phyloP scores from a whole-genome alignment of 805 yeast species.

The Lipomyces starkeyi region DNA sequence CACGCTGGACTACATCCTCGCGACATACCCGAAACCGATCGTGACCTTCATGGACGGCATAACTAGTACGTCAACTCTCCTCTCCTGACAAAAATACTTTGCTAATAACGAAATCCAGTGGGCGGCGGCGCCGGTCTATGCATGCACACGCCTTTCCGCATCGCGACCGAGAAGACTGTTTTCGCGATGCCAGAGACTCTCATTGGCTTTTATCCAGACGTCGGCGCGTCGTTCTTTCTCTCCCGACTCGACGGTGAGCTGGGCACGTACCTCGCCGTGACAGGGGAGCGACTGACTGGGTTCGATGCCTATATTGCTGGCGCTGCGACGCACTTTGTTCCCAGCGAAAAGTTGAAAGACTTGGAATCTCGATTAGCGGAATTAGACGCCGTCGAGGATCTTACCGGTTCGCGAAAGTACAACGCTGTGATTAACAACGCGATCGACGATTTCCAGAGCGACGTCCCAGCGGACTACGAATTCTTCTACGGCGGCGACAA shows the following conservation, averaged over 20 bases:
- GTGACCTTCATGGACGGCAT: slow-evolving; percentile 89
- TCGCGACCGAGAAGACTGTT: slow-evolving; percentile 89
- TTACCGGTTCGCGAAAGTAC: slow-evolving; percentile 19
- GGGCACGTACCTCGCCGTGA: slow-evolving; percentile 84
- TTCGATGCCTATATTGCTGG: slow-evolving; percentile 83
- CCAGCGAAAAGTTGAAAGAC: slow-evolving; percentile 64
- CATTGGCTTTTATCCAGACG: slow-evolving; percentile 96
- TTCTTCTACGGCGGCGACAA: slow-evolving; percentile 64
- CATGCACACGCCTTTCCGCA: slow-evolving; percentile 88
- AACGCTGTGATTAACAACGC: slow-evolving; percentile 64
- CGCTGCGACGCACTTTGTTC: slow-evolving; percentile 87
- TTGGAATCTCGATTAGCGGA: slow-evolving; percentile 70
- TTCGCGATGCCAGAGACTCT: slow-evolving; percentile 98
- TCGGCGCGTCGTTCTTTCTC: slow-evolving; percentile 88
- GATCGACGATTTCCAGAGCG: slow-evolving; percentile 78
- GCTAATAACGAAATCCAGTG: slow-evolving; percentile 53
- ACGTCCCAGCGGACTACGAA: slow-evolving; percentile 65
- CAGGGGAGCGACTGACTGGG: slow-evolving; percentile 81
- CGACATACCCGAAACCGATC: slow-evolving; percentile 85
- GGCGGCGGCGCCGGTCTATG: slow-evolving; percentile 97
- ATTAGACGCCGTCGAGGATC: slow-evolving; percentile 48
- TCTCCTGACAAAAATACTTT: neutral
- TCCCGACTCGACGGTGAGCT: slow-evolving; percentile 81
- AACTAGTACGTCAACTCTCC: slow-evolving; percentile 49
- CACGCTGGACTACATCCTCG: slow-evolving; percentile 74